Base-by-base conservation (phyloP, 768 basidiomycete genomes). In the Favolaschia claudopus region DNA sequence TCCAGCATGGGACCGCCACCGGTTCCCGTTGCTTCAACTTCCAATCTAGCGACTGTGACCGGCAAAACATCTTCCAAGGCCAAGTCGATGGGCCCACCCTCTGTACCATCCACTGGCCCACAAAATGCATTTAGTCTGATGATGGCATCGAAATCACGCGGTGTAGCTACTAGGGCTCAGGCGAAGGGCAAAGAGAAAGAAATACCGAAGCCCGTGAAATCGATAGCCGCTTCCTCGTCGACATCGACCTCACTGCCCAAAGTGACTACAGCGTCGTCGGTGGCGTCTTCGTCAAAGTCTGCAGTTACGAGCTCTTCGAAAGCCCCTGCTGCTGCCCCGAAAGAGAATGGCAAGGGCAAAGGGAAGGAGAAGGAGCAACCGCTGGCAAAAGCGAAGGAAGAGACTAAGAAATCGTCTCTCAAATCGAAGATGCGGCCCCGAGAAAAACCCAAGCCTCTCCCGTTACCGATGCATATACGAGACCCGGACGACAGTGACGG, bases 391-490 rank as follows among this genome's bases (percentile, higher is more conserved):
- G 43, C 47, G 22, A 60, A 51, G 34, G 36, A 50, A 37, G 59
- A 61, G 13, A n/a, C n/a, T n/a, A 62, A 63, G 34, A 76, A 75
- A 55, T 22, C 62, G 37, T 75, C 75, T 45, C 57, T 74, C 64
- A 79, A 75, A 71, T 66, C 69, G 32, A 76, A 70, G 63, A 77
- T 75, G 78, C 72, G 72, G 24, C 66, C 68, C 17, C 67, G 71
- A 55, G 69, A 74, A 56, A 67, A 69, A 22, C 65, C 74, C 19
- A 74, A 77, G 49, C 61, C 74, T 28, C 47, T 63, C 10, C 68
- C 70, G 24, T 52, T 67, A 15, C 63, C 73, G 20, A 64, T 72
- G 8, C 66, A 68, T 5, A 70, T 69, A 32, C 72, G 75, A 14
- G 72, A 76, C 28, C 69, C 55, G 9, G 53, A 73, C 25, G 73